phyloP scores from a whole-genome alignment of 1,139 yeast species.

The Taiozyma onychis region DNA sequence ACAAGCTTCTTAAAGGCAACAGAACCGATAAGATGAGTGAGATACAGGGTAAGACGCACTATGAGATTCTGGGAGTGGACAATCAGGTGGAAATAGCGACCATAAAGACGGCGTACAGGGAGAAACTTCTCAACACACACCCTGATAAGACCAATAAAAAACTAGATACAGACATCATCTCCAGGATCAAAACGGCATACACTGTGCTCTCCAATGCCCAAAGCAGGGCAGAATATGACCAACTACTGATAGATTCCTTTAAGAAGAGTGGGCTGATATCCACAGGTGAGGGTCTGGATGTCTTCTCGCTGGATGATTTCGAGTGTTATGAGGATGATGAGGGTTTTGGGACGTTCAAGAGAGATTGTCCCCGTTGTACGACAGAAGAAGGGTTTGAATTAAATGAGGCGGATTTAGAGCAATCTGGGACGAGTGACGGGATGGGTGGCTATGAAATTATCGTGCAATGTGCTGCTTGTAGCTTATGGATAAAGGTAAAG shows the following conservation, averaged over 20 bases:
- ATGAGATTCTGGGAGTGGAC: conserved; percentile 48
- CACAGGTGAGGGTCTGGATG: conserved; percentile 63
- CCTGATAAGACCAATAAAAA: conserved; percentile 58
- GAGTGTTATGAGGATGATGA: conserved; percentile 27
- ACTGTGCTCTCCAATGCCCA: conserved; percentile 38
- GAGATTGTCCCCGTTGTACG: conserved; percentile 73
- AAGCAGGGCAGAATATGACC: conserved; percentile 44
- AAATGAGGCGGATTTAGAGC: conserved; percentile 53
- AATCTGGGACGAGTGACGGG: conserved; percentile 43
- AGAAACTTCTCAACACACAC: conserved; percentile 53
- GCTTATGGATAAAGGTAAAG: conserved; percentile 74
- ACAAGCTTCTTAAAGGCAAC: not conserved
- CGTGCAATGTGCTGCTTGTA: conserved; percentile 76
- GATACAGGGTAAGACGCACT: conserved; percentile 26
- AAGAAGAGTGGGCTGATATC: conserved; percentile 45
- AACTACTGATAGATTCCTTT: conserved; percentile 31
- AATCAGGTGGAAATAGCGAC: conserved; percentile 34
- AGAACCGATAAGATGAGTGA: not conserved
- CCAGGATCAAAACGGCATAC: conserved; percentile 57
- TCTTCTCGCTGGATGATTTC: conserved; percentile 59
- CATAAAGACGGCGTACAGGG: conserved; percentile 57
- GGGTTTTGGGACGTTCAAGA: conserved; percentile 32
- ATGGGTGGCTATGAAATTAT: conserved; percentile 60
- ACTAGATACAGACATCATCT: conserved; percentile 26
- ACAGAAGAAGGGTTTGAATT: conserved; percentile 48